phyloP scores from a whole-genome alignment of 2,329 filamentous ascomycete species.

The Beauveria sp. region DNA sequence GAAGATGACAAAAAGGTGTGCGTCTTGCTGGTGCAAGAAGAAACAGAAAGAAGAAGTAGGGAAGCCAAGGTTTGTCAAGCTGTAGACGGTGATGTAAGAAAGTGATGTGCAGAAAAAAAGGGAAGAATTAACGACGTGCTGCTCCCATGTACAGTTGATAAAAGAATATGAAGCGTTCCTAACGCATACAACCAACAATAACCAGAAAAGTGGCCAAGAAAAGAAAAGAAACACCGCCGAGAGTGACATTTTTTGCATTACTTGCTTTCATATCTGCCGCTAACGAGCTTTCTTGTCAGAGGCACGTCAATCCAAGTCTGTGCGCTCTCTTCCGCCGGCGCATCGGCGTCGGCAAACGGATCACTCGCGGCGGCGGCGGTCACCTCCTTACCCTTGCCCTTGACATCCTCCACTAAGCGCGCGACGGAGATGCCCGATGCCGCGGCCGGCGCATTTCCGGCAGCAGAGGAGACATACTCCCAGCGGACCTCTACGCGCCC shows the following conservation, averaged over 20 bases:
- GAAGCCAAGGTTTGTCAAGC: too few relatives aligned
- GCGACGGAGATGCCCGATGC: slow-evolving; percentile 60
- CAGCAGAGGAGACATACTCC: slow-evolving; percentile 47
- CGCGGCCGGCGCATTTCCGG: slow-evolving; percentile 20
- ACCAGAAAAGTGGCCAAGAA: not conserved
- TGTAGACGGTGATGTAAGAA: not conserved
- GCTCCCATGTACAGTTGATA: not conserved
- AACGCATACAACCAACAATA: not conserved
- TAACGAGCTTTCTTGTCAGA: slow-evolving; percentile 58
- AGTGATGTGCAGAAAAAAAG: not conserved
- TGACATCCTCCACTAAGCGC: slow-evolving; percentile 30
- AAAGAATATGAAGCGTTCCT: not conserved
- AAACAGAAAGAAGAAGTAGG: too few relatives aligned
- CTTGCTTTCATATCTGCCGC: slow-evolving; percentile 64
- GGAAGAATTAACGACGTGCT: not conserved
- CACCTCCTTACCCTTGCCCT: slow-evolving; percentile 45
- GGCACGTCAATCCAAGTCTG: slow-evolving; percentile 60
- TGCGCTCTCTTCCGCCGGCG: slow-evolving; percentile 13
- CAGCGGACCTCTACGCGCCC: slow-evolving; percentile 78
- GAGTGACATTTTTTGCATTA: not conserved
- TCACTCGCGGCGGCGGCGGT: slow-evolving; percentile 29
- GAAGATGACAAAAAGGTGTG: too few relatives aligned
- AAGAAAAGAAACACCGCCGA: not conserved
- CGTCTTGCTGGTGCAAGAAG: too few relatives aligned
- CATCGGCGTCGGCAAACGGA: slow-evolving; percentile 56